Evolutionary conservation across 2,329 filamentous ascomycete species (phyloP).

Genomic region (Eurotiales sp.): DNA sequence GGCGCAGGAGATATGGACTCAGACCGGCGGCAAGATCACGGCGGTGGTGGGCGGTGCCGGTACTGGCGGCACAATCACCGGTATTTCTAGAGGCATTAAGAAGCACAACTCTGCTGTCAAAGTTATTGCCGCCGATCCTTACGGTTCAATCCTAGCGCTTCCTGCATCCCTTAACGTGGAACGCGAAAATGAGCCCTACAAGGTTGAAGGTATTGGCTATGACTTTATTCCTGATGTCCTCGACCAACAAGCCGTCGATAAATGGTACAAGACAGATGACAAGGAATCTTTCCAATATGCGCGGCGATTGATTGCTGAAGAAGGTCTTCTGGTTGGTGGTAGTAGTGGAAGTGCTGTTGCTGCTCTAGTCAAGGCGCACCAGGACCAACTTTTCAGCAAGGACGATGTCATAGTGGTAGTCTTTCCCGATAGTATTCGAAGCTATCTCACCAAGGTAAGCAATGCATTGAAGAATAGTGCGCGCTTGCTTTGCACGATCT

Average conservation of each 20-base stretch:
- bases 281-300: slow-evolving; percentile 85
- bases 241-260: slow-evolving; percentile 73
- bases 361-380: slow-evolving; percentile 70
- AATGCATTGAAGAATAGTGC: neutral
- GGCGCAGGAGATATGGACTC: slow-evolving; percentile 91
- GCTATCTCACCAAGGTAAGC: slow-evolving; percentile 81
- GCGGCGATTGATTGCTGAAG: slow-evolving; percentile 86
- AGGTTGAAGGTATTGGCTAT: slow-evolving; percentile 98
- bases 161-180: slow-evolving; percentile 76
- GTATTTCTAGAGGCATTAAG: slow-evolving; percentile 75
- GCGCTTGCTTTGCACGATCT: too few species aligned
- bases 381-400: slow-evolving; percentile 72
- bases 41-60: slow-evolving; percentile 88
- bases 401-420: slow-evolving; percentile 88
- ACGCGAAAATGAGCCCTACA: slow-evolving; percentile 79
- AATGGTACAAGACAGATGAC: slow-evolving; percentile 98
- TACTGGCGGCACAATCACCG: slow-evolving; percentile 92
- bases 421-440: slow-evolving; percentile 91
- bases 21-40: slow-evolving; percentile 77
- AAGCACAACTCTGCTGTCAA: slow-evolving; percentile 85
- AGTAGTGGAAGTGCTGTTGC: slow-evolving; percentile 90
- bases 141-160: slow-evolving; percentile 84
- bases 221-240: slow-evolving; percentile 97
- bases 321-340: slow-evolving; percentile 88
- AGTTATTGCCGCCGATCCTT: slow-evolving; percentile 86